phyloP scores from a whole-genome alignment of 495 filamentous ascomycete species.

The Neurospora sp. region DNA sequence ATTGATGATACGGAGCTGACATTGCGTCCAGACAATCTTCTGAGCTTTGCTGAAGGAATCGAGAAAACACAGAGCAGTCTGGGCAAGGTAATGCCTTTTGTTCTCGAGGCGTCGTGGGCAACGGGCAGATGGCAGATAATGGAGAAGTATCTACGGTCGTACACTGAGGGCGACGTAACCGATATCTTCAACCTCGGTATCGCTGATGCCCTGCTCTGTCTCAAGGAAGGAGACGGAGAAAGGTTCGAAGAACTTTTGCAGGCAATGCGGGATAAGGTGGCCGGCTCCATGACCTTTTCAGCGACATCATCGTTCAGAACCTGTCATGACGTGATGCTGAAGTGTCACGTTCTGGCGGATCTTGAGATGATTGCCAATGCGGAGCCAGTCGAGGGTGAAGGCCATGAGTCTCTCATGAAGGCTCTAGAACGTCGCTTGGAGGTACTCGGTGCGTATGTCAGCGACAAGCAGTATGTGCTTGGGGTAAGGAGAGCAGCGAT shows the following conservation, averaged over 20 bases:
- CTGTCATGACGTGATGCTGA: slow-evolving; percentile 71
- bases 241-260: slow-evolving; percentile 51
- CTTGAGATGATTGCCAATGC: slow-evolving; percentile 65
- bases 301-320: slow-evolving; percentile 68
- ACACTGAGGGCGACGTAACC: slow-evolving; percentile 38
- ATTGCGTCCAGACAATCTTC: slow-evolving; percentile 54
- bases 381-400: slow-evolving; percentile 21
- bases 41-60: slow-evolving; percentile 75
- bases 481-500: slow-evolving; percentile 78
- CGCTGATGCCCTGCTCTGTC: slow-evolving; percentile 57
- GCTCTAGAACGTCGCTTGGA: slow-evolving; percentile 67
- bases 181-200: slow-evolving; percentile 77
- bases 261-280: slow-evolving; percentile 57
- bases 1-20: not conserved
- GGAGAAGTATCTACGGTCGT: slow-evolving; percentile 51
- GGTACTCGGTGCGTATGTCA: slow-evolving; percentile 72
- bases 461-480: slow-evolving; percentile 92
- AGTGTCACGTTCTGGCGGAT: slow-evolving; percentile 78
- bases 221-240: slow-evolving; percentile 44
- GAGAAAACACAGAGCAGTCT: slow-evolving; percentile 41
- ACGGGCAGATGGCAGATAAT: slow-evolving; percentile 71
- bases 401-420: slow-evolving; percentile 39
- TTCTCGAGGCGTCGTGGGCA: slow-evolving; percentile 84
- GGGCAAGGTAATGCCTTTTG: slow-evolving; percentile 61
- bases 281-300: slow-evolving; percentile 60